These are phyloP conservation scores for Petunia axillaris DNA, from an alignment of 257 asterid genomes.

Conservation along the genomic window DNA sequence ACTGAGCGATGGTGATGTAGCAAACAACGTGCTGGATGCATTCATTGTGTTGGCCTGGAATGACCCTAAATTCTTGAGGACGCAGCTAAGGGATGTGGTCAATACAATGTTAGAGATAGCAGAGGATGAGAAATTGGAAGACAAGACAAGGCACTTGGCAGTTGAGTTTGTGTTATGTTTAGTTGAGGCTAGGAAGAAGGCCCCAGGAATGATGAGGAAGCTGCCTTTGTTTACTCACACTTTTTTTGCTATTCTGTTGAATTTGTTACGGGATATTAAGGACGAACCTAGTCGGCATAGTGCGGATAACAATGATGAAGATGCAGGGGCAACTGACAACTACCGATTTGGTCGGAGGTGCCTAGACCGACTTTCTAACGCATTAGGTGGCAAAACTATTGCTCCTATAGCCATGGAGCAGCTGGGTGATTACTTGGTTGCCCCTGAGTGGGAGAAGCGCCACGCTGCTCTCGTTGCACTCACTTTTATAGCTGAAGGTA, in stretches of 20 bases:
- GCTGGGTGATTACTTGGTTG: conserved; percentile 68
- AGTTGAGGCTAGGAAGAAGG: conserved; percentile 64
- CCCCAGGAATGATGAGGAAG: conserved; percentile 99
- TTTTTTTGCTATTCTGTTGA: conserved; percentile 42
- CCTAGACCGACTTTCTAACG: not conserved
- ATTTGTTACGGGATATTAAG: too few relatives aligned
- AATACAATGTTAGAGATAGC: conserved; percentile 92
- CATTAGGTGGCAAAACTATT: conserved; percentile 47
- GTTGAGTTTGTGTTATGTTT: too few relatives aligned
- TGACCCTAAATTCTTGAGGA: conserved; percentile 34
- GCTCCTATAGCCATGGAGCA: conserved; percentile 41
- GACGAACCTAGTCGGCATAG: too few relatives aligned
- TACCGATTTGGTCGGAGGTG: too few relatives aligned
- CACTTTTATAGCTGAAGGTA: conserved; percentile 40
- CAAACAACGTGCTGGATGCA: conserved; percentile 84
- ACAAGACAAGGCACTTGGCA: too few relatives aligned
- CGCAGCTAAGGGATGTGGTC: conserved; percentile 90
- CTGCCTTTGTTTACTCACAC: conserved; percentile 61
- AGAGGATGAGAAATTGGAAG: too few relatives aligned
- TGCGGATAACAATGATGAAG: too few relatives aligned
- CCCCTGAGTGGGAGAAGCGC: conserved; percentile 41
- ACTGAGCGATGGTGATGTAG: conserved; percentile 75
- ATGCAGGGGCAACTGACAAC: too few relatives aligned
- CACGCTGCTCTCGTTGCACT: conserved; percentile 35
- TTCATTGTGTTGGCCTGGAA: conserved; percentile 82